A percentile compares a stretch with the other conserved stretches of the same genome.
These are phyloP conservation scores for Phytophthora melonis DNA, from an alignment of 352 stramenopile genomes.

Conservation along the genomic window DNA sequence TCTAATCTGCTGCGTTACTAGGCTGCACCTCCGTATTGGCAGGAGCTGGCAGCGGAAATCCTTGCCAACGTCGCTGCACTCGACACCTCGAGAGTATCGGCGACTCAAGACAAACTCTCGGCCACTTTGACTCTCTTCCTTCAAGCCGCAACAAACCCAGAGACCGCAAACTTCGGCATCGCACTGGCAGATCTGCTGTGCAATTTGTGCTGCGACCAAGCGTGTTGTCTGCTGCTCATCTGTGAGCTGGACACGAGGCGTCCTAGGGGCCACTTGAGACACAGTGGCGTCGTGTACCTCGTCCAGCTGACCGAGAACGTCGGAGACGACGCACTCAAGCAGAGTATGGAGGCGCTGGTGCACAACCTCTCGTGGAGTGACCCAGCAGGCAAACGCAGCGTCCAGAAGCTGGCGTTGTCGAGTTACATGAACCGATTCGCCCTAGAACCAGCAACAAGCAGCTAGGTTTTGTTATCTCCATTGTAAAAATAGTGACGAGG, in stretches of 20 bases:
- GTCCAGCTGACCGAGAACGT: constrained; percentile 53
- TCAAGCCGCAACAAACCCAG: not conserved
- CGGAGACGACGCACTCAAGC: constrained; percentile 48
- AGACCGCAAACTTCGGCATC: constrained; percentile 39
- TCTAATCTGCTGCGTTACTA: not conserved
- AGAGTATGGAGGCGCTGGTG: constrained; percentile 70
- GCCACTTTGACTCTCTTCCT: constrained; percentile 52
- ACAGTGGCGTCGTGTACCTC: constrained; percentile 75
- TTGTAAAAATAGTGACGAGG: constrained; percentile 27
- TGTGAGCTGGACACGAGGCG: constrained; percentile 76
- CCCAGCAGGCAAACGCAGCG: constrained; percentile 61
- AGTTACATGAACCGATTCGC: constrained; percentile 68
- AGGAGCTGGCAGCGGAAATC: constrained; percentile 53
- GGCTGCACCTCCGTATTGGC: constrained; percentile 2
- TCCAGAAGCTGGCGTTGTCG: constrained; percentile 78
- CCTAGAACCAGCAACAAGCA: constrained; percentile 49
- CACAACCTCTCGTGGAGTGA: constrained; percentile 86
- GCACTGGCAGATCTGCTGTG: constrained; percentile 64
- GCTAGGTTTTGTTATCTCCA: constrained; percentile 22
- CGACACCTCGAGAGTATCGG: constrained; percentile 12
- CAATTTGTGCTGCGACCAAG: constrained; percentile 66
- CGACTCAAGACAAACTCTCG: constrained; percentile 45
- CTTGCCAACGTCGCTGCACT: constrained; percentile 50
- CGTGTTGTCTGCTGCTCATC: constrained; percentile 62
- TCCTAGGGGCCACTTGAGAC: constrained; percentile 41